phyloP scores from a whole-genome alignment of 768 basidiomycete genomes.

The Russula olivacea region DNA sequence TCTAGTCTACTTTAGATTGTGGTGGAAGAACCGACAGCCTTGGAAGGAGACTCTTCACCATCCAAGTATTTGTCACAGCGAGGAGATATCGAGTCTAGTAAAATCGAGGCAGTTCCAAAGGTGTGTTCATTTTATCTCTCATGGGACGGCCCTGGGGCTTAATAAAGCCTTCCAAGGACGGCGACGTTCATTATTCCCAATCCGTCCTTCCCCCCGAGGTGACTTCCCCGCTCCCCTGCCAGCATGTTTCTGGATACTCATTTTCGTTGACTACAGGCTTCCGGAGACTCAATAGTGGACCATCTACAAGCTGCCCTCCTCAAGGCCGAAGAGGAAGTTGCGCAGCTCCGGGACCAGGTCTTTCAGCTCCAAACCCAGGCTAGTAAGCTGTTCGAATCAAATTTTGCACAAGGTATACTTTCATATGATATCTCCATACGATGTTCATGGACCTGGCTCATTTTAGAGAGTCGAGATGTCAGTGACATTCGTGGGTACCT shows the following conservation, averaged over 20 bases:
- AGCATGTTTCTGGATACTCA: background rate
- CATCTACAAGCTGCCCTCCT: constrained; percentile 17
- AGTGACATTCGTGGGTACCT: constrained; percentile 5
- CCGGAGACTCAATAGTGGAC: constrained; percentile 4
- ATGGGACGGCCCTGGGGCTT: background rate
- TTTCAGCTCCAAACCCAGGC: constrained; percentile 9
- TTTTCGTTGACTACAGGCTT: background rate
- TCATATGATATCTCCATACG: background rate
- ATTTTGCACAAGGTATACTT: background rate
- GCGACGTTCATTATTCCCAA: background rate
- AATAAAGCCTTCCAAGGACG: constrained; percentile 1
- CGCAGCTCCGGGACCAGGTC: constrained; percentile 10
- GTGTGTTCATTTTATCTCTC: background rate
- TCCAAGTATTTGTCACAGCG: background rate
- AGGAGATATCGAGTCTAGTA: background rate
- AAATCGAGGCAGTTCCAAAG: background rate
- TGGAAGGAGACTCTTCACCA: background rate
- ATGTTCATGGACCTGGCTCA: background rate
- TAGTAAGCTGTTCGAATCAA: constrained; percentile 3
- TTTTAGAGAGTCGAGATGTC: background rate
- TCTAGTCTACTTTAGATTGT: constrained; percentile 11
- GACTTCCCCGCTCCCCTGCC: background rate
- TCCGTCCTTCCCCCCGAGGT: constrained; percentile 9
- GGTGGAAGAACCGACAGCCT: constrained; percentile 18
- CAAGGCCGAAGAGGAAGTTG: constrained; percentile 19